These are phyloP conservation scores for Plasmopara viticola DNA, from an alignment of 352 stramenopile species.

Conservation along the genomic window DNA sequence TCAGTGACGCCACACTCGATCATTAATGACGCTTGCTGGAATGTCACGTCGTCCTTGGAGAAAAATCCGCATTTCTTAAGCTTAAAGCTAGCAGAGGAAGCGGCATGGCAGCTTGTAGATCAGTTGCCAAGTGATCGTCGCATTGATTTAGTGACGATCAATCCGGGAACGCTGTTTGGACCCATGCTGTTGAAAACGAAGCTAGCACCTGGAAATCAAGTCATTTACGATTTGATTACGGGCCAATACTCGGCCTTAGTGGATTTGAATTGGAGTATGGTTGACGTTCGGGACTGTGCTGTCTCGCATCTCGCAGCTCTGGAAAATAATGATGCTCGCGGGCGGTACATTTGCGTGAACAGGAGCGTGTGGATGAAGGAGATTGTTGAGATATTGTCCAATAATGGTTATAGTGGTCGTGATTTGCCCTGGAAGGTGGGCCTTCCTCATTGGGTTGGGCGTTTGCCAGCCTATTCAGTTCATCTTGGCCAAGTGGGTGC, in stretches of 20 bases:
- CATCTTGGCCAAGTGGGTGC: slow-evolving; percentile 82
- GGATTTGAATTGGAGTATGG: slow-evolving; percentile 84
- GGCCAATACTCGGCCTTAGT: slow-evolving; percentile 83
- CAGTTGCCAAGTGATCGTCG: slow-evolving; percentile 72
- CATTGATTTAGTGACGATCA: slow-evolving; percentile 85
- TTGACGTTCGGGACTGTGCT: slow-evolving; percentile 82
- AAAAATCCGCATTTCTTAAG: slow-evolving; percentile 85
- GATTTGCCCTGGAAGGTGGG: slow-evolving; percentile 80
- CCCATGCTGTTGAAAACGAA: slow-evolving; percentile 81
- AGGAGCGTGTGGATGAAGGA: slow-evolving; percentile 85
- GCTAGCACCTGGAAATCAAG: slow-evolving; percentile 73
- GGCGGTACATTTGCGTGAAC: slow-evolving; percentile 85
- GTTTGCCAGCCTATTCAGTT: slow-evolving; percentile 76
- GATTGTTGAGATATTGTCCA: slow-evolving; percentile 77
- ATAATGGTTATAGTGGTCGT: slow-evolving; percentile 80
- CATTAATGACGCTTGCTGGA: slow-evolving; percentile 83
- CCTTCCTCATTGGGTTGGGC: slow-evolving; percentile 78
- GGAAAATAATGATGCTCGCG: slow-evolving; percentile 77
- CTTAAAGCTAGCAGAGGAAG: slow-evolving; percentile 83
- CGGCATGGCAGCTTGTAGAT: slow-evolving; percentile 83
- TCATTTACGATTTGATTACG: slow-evolving; percentile 85
- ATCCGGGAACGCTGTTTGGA: slow-evolving; percentile 78
- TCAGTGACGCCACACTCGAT: slow-evolving; percentile 66
- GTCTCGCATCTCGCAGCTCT: slow-evolving; percentile 72
- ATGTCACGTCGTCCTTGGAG: slow-evolving; percentile 76